Conservation (phyloP, 306 rosid species). For the Malus asiatica region DNA sequence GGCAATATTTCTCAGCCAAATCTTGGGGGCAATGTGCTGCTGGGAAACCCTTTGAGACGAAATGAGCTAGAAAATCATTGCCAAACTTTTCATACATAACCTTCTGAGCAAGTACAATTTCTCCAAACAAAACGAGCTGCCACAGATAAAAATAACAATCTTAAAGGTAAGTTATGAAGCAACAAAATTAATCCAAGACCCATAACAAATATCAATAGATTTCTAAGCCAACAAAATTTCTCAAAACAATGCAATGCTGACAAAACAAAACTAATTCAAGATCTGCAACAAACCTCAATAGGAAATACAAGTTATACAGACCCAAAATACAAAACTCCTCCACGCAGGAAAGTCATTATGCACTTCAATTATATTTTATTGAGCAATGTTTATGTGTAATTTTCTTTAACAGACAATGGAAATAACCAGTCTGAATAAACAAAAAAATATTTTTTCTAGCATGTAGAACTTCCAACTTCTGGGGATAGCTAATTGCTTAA, state of each 20-base stretch:
- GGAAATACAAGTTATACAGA: not conserved
- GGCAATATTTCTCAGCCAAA: constrained; percentile 78
- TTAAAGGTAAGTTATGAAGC: not conserved
- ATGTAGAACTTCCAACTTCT: not conserved
- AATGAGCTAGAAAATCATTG: constrained; percentile 55
- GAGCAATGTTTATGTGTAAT: not conserved
- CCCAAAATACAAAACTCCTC: not conserved
- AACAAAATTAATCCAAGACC: constrained; percentile 9
- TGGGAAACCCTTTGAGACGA: constrained; percentile 51
- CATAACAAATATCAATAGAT: not conserved
- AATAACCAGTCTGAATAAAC: not conserved
- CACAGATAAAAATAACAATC: not conserved
- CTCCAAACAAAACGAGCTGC: constrained; percentile 91
- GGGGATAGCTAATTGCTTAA: not conserved
- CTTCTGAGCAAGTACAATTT: constrained; percentile 92
- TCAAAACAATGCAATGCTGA: not conserved
- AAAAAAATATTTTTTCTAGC: not conserved
- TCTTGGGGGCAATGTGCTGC: constrained; percentile 77
- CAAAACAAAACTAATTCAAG: not conserved
- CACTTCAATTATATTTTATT: not conserved
- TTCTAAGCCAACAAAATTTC: not conserved
- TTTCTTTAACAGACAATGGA: not conserved
- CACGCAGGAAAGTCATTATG: not conserved
- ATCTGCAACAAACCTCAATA: not conserved
- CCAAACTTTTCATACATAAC: constrained; percentile 93